Evolutionary conservation across 2,329 filamentous ascomycete genomes (phyloP).

Genomic region (Apiospora saccharicola): DNA sequence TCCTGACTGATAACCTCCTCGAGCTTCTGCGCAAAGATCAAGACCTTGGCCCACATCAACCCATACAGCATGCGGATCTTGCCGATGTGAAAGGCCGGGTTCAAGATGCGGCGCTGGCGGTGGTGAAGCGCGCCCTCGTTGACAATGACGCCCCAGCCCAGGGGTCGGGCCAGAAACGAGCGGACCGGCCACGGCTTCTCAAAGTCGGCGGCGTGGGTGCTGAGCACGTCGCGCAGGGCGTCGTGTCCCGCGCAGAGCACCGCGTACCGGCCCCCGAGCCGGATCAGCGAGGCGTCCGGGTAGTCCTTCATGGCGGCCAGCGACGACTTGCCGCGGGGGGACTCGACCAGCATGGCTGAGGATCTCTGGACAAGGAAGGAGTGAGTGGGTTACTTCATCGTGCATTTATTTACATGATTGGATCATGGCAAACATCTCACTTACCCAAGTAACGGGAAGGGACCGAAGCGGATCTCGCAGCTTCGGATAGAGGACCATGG

Average conservation of each 20-base stretch:
- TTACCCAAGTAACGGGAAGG: background rate
- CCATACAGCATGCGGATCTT: background rate
- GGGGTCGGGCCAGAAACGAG: slow-evolving; percentile 64
- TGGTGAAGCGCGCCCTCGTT: slow-evolving; percentile 86
- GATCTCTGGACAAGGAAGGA: background rate
- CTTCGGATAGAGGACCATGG: background rate
- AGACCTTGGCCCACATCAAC: background rate
- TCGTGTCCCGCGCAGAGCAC: slow-evolving; percentile 62
- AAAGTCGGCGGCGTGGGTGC: slow-evolving; percentile 74
- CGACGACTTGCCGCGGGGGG: background rate
- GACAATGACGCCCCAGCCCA: slow-evolving; percentile 77
- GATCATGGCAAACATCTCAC: background rate
- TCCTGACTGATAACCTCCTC: slow-evolving; percentile 81
- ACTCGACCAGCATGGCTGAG: background rate
- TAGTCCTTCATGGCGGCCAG: background rate
- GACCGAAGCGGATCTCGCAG: background rate
- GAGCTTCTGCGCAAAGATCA: slow-evolving; percentile 76
- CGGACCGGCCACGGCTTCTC: slow-evolving; percentile 65
- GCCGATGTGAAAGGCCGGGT: slow-evolving; percentile 61
- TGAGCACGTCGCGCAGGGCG: slow-evolving; percentile 72
- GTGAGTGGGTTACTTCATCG: no score
- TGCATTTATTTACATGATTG: no score
- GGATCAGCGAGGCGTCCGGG: background rate
- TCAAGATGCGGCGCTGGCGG: slow-evolving; percentile 70
- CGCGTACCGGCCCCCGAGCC: slow-evolving; percentile 32